Evolutionary conservation across 495 filamentous ascomycete genomes (phyloP), one percentile per base, ranked within the genome.

Genomic region (Penicillium herquei): DNA sequence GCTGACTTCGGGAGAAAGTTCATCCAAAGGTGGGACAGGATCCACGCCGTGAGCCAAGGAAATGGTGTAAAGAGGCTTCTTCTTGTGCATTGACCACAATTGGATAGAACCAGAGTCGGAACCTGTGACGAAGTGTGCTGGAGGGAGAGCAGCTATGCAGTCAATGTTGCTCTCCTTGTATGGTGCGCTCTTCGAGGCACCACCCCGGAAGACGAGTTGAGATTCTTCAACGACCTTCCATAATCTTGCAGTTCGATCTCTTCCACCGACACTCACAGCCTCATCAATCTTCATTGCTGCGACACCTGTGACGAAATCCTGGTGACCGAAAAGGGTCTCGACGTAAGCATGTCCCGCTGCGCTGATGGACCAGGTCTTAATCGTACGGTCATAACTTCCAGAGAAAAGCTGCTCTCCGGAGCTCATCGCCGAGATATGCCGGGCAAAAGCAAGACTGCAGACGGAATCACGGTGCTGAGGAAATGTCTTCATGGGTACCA

Each of bases 151-250:
- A 32, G 91, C 87, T 16, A 97, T 81, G 37, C 88, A 85, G 72
- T 98, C 94, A 59, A 97, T 89, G 67, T 87, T 92, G 55, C 90
- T 93, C 69, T 96, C 91, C 45, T 86, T 71, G 58, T 87, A 84
- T 5, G 66, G 62, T 21, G 66, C 69, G 71, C 79, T 57, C 74
- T 75, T 77, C 18, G 69, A 65, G 17, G 81, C 86, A 39, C 90
- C 91, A 41, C 92, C 93, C 39, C 93, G 87, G 72, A 98, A 98
- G 1, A 98, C 92, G 5, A 98, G 80, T 66, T 98, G 95, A 1
- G 86, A 88, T 66, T 98, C 94, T 53, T 98, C 94, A 26, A 91
- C 85, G 2, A 98, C 92, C 70, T 98, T 98, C 94, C 94, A 98
- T 56, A 96, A 71, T 31, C 94, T 80, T n/a, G 92, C 92, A 0